phyloP scores from a whole-genome alignment of 2,329 filamentous ascomycete genomes.

The Fusarium austroafricanum region DNA sequence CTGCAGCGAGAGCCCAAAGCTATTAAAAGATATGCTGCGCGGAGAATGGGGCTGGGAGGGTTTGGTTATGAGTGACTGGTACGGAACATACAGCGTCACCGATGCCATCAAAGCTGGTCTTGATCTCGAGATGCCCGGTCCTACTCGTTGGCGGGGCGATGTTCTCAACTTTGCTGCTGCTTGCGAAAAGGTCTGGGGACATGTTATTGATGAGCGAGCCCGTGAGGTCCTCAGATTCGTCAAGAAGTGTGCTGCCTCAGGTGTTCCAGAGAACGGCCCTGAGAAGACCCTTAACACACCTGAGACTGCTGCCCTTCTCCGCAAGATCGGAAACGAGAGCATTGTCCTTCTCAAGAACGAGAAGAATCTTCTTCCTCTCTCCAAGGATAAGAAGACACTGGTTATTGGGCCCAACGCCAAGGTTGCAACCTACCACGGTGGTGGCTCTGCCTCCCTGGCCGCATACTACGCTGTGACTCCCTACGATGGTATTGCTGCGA shows the following conservation, averaged over 20 bases:
- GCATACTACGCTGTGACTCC: slow-evolving; percentile 78
- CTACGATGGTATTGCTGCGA: slow-evolving; percentile 74
- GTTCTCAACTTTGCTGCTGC: slow-evolving; percentile 63
- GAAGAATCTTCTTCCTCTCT: slow-evolving; percentile 69
- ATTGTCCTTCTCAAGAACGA: slow-evolving; percentile 82
- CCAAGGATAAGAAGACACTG: slow-evolving; percentile 70
- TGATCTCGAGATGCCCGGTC: slow-evolving; percentile 71
- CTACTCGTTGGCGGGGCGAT: slow-evolving; percentile 63
- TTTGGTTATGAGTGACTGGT: slow-evolving; percentile 71
- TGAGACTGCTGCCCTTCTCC: slow-evolving; percentile 71
- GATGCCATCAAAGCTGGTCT: slow-evolving; percentile 63
- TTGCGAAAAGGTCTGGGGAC: slow-evolving; percentile 66
- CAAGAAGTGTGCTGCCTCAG: slow-evolving; percentile 65
- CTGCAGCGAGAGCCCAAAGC: slow-evolving; percentile 64
- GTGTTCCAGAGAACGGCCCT: slow-evolving; percentile 65
- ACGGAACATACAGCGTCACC: slow-evolving; percentile 66
- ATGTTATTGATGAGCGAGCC: slow-evolving; percentile 68
- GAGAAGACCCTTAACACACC: slow-evolving; percentile 68
- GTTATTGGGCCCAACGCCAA: slow-evolving; percentile 70
- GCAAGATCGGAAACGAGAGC: slow-evolving; percentile 74
- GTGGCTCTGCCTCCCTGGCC: slow-evolving; percentile 70
- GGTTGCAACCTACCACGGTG: slow-evolving; percentile 69
- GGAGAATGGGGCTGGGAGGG: slow-evolving; percentile 69
- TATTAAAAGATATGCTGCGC: slow-evolving; percentile 64
- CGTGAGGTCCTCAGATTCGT: slow-evolving; percentile 69